Percentiles rank a stretch among this genome's conserved stretches.
Evolutionary conservation across 2,329 filamentous ascomycete species (phyloP).

Genomic region (Xylariaceae sp.): DNA sequence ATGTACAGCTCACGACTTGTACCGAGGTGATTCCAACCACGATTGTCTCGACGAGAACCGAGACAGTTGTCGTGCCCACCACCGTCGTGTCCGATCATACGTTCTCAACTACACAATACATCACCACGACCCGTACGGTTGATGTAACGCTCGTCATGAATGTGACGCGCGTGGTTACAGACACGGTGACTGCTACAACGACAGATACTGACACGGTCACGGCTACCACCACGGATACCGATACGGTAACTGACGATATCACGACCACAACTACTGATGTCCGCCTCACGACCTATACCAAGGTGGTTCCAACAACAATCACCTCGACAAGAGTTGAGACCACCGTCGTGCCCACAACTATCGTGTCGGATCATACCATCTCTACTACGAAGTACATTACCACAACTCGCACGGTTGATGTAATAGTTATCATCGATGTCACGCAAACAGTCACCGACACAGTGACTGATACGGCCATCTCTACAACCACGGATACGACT

Average conservation of each 20-base stretch:
- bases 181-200: slow-evolving; percentile 11
- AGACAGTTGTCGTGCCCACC: slow-evolving; percentile 23
- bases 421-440: background rate
- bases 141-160: slow-evolving; percentile 20
- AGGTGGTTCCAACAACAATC: slow-evolving; percentile 22
- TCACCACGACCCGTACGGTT: slow-evolving; percentile 24
- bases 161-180: slow-evolving; percentile 14
- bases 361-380: slow-evolving; percentile 20
- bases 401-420: slow-evolving; percentile 21
- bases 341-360: slow-evolving; percentile 24
- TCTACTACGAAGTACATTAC: slow-evolving; percentile 24
- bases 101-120: slow-evolving; percentile 22
- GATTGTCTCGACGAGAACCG: slow-evolving; percentile 20
- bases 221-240: slow-evolving; percentile 7
- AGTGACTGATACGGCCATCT: slow-evolving; percentile 1
- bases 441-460: slow-evolving; percentile 9
- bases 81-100: slow-evolving; percentile 23
- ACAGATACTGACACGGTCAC: slow-evolving; percentile 9
- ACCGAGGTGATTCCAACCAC: slow-evolving; percentile 23
- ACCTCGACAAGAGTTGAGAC: slow-evolving; percentile 22
- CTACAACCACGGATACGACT: background rate
- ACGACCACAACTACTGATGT: slow-evolving; percentile 3
- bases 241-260: background rate
- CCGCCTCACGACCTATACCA: slow-evolving; percentile 21
- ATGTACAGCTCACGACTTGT: slow-evolving; percentile 18